Conservation (phyloP, 306 rosid genomes). For the Dalbergia oliveri region DNA sequence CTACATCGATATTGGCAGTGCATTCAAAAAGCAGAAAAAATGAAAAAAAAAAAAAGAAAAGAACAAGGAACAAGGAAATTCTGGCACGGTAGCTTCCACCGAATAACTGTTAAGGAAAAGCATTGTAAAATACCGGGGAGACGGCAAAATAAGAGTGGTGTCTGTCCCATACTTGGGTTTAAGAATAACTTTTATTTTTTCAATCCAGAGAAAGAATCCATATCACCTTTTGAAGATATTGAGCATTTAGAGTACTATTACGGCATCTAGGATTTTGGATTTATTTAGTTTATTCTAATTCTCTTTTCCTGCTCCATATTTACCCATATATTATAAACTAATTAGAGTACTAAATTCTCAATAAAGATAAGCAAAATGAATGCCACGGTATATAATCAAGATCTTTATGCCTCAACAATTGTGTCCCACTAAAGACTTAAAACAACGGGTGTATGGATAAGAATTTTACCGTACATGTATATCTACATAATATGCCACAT, state of each 20-base stretch:
- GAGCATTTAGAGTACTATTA: slow-evolving; percentile 40
- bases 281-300: slow-evolving; percentile 47
- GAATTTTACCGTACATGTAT: slow-evolving; percentile 26
- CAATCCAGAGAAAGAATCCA: slow-evolving; percentile 48
- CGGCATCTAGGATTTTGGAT: slow-evolving; percentile 50
- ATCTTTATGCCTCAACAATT: slow-evolving; percentile 37
- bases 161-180: slow-evolving; percentile 44
- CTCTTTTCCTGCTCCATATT: slow-evolving; percentile 13
- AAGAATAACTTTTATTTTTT: slow-evolving; percentile 40
- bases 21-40: too few relatives aligned
- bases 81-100: too few relatives aligned
- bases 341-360: slow-evolving; percentile 20
- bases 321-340: neutral
- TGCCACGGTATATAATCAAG: slow-evolving; percentile 38
- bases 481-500: neutral
- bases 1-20: too few relatives aligned
- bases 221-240: slow-evolving; percentile 53
- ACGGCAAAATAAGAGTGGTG: slow-evolving; percentile 12
- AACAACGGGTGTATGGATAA: slow-evolving; percentile 26
- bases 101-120: neutral
- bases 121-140: slow-evolving; percentile 21
- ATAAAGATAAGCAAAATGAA: slow-evolving; percentile 28
- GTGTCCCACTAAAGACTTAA: neutral
- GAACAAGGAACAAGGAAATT: too few relatives aligned
- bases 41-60: too few relatives aligned